Evolutionary conservation across 352 stramenopile species (phyloP), one percentile per base, ranked within the genome.

Genomic region (Phytophthora foliorum): DNA sequence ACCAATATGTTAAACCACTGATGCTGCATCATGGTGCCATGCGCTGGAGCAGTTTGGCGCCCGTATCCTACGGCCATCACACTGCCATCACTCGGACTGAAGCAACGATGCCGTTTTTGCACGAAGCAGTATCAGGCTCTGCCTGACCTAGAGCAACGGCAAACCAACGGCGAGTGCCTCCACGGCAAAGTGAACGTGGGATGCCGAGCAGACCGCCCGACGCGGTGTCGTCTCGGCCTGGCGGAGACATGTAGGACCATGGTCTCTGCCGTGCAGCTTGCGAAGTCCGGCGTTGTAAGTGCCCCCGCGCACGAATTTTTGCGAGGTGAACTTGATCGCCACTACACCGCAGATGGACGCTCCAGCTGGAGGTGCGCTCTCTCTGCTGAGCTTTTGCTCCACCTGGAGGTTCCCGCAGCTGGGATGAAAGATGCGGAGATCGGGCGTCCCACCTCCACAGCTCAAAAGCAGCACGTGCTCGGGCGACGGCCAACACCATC

Each of bases 51-150:
- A 19, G 57, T 59, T 56, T 70, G 56, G 25, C 9, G 63, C 46
- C 63, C 46, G 55, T 70, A 70, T 70, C 55, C 55, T 66, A 70
- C 63, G 55, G 63, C 63, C 63, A 70, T 70, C 63, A 68, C 50
- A 68, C 39, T 50, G 53, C 54, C 60, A 68, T 65, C 62, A 69
- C 39, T 9, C 2, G 19, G 14, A 8, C 46, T 52, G 36, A 60
- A 53, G 27, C 32, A 51, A 29, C 3, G 25, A 6, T 29, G 55
- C 41, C 31, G 39, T 67, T 67, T 70, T 65, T 66, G 63, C 21
- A 58, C 39, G 2, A 10, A 63, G 57, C 64, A 68, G 49, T 67
- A 41, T 66, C 57, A 49, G 50, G 51, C 41, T 41, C 41, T 45
- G 63, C 56, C 63, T 71, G 63, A 72, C 63, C 56, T 62, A 7